These are phyloP conservation scores for Colletotrichum sp. DNA, from an alignment of 2,329 filamentous ascomycete species.

Conservation along the genomic window DNA sequence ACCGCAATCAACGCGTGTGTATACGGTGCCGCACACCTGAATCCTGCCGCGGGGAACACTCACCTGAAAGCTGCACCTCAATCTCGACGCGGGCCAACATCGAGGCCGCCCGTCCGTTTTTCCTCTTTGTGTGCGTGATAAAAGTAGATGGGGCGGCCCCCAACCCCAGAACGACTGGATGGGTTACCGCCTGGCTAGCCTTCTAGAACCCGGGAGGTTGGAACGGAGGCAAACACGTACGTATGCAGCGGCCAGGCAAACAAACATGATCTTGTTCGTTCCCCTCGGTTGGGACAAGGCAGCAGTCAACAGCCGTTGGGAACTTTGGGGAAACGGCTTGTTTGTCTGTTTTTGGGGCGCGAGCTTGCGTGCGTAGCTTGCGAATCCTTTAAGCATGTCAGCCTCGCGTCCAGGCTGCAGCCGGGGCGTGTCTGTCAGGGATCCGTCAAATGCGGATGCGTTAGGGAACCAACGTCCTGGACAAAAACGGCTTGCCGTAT, in stretches of 20 bases:
- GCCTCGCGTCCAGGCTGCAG: background rate
- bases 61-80: constrained; percentile 2
- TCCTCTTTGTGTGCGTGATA: background rate
- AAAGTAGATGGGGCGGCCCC: background rate
- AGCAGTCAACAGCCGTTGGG: background rate
- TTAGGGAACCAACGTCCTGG: background rate
- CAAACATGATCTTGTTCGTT: background rate
- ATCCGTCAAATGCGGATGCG: accelerated
- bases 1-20: background rate
- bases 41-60: background rate
- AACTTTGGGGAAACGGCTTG: background rate
- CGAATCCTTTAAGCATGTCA: background rate
- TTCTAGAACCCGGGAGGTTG: background rate
- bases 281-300: background rate
- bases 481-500: background rate
- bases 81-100: background rate
- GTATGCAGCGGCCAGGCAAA: background rate
- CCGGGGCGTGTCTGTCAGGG: background rate
- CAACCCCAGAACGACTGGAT: background rate
- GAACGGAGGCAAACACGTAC: background rate
- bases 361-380: background rate
- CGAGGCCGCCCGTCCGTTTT: background rate
- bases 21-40: background rate
- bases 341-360: accelerated
- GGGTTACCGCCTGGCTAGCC: background rate